Evolutionary conservation across 2,329 filamentous ascomycete genomes (phyloP).

Genomic region (Colletotrichum lini): DNA sequence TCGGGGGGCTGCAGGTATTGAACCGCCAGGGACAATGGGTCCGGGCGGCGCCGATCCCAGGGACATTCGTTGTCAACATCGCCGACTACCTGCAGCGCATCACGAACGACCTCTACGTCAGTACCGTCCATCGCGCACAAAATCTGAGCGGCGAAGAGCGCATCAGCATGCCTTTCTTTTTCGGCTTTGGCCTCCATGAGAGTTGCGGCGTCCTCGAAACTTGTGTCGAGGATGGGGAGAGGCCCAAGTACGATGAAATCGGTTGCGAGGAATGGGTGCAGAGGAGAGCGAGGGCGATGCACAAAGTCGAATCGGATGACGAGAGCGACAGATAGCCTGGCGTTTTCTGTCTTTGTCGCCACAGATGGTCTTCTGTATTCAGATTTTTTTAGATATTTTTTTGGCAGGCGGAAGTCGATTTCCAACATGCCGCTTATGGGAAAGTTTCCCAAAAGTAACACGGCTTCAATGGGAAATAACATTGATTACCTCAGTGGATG

Average conservation of each 20-base stretch:
- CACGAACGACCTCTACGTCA: slow-evolving; percentile 64
- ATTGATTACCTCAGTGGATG: no score
- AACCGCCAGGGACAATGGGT: slow-evolving; percentile 58
- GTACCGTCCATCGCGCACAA: slow-evolving; percentile 63
- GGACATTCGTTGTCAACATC: slow-evolving; percentile 66
- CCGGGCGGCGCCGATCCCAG: slow-evolving; percentile 55
- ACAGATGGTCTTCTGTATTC: no score
- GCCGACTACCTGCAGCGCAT: slow-evolving; percentile 66
- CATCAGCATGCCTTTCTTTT: slow-evolving; percentile 64
- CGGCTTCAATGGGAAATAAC: no score
- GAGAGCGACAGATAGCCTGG: neutral
- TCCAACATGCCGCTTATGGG: no score
- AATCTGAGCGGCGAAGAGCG: slow-evolving; percentile 57
- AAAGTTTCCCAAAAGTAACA: no score
- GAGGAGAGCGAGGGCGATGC: slow-evolving; percentile 53
- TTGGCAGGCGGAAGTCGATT: no score
- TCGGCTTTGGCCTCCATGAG: slow-evolving; percentile 58
- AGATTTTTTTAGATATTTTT: no score
- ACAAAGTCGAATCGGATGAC: slow-evolving; percentile 43
- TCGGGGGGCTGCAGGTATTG: slow-evolving; percentile 61
- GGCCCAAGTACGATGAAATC: slow-evolving; percentile 56
- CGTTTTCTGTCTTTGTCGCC: neutral
- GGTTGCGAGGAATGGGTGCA: slow-evolving; percentile 57
- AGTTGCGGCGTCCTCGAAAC: slow-evolving; percentile 57
- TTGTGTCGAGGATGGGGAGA: slow-evolving; percentile 52